A percentile compares a stretch with the other conserved stretches of the same genome.
These are phyloP conservation scores for Tylopilus intermedius DNA, from an alignment of 768 basidiomycete species.

Conservation along the genomic window DNA sequence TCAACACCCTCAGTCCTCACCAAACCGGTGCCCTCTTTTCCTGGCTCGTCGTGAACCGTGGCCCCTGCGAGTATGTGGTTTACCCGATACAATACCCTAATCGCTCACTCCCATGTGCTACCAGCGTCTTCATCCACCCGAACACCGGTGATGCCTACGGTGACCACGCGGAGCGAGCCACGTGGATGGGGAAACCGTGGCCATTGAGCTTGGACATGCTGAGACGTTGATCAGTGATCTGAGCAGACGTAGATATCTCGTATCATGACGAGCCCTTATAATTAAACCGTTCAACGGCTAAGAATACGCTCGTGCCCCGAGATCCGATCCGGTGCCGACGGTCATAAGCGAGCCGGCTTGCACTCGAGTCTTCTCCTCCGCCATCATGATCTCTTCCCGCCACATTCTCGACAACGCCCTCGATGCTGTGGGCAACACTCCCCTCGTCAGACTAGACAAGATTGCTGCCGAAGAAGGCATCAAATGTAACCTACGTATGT, in stretches of 20 bases:
- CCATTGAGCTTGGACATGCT: constrained; percentile 43
- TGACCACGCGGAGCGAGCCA: constrained; percentile 59
- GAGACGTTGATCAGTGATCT: not conserved
- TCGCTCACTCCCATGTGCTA: not conserved
- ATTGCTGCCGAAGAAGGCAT: constrained; percentile 70
- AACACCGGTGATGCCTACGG: constrained; percentile 53
- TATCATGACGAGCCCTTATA: no score
- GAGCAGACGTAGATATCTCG: no score
- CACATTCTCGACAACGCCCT: constrained; percentile 71
- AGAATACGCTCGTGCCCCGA: not conserved
- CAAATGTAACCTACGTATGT: constrained; percentile 85
- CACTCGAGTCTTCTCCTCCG: not conserved
- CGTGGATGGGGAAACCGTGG: constrained; percentile 66
- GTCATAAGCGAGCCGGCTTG: not conserved
- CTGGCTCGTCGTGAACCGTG: constrained; percentile 63
- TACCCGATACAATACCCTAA: not conserved
- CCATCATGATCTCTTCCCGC: constrained; percentile 31
- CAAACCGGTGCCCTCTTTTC: constrained; percentile 67
- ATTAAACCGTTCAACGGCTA: not conserved
- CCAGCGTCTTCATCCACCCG: constrained; percentile 65
- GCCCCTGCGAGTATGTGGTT: constrained; percentile 62
- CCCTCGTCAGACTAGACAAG: constrained; percentile 80
- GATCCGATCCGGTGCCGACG: constrained; percentile 9
- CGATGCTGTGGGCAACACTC: constrained; percentile 86
- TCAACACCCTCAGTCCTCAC: constrained; percentile 61